These are phyloP conservation scores for Botrytis cinerea DNA, from an alignment of 2,329 filamentous ascomycete genomes.

Conservation along the genomic window DNA sequence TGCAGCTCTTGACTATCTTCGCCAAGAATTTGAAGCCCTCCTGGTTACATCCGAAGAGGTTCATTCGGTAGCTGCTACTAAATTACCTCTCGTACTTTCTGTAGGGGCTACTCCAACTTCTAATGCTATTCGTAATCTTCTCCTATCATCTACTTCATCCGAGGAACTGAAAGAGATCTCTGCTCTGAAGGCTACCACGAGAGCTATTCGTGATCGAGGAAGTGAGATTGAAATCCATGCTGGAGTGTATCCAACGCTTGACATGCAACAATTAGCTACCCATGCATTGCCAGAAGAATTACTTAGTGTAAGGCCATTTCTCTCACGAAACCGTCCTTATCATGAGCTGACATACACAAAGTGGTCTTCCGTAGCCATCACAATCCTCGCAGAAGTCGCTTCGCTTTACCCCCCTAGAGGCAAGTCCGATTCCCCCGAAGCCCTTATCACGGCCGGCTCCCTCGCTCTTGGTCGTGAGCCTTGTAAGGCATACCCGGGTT, in stretches of 20 bases:
- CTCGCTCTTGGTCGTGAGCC: slow-evolving; percentile 73
- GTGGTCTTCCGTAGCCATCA: slow-evolving; percentile 61
- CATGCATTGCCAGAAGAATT: slow-evolving; percentile 53
- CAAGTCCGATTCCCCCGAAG: slow-evolving; percentile 54
- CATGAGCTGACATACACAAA: slow-evolving; percentile 30
- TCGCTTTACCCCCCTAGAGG: slow-evolving; percentile 65
- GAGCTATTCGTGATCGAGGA: slow-evolving; percentile 43
- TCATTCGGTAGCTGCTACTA: slow-evolving; percentile 22
- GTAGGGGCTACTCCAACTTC: slow-evolving; percentile 78
- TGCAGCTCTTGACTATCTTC: slow-evolving; percentile 61
- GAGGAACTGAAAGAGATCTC: slow-evolving; percentile 40
- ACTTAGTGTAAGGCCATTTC: background rate
- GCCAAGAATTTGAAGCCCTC: slow-evolving; percentile 59
- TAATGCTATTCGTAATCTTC: slow-evolving; percentile 63
- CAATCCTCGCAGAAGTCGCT: slow-evolving; percentile 70
- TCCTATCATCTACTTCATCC: slow-evolving; percentile 36
- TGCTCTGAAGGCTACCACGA: slow-evolving; percentile 47
- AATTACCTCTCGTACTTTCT: slow-evolving; percentile 55
- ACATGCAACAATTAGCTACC: slow-evolving; percentile 78
- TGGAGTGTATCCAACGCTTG: slow-evolving; percentile 73
- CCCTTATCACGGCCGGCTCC: slow-evolving; percentile 66
- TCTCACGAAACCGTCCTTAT: background rate
- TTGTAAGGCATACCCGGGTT: slow-evolving; percentile 69
- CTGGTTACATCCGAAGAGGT: slow-evolving; percentile 49
- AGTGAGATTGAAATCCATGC: slow-evolving; percentile 69